These are phyloP conservation scores for Saccharomycopsis hybrid DNA, from an alignment of 1,139 yeast genomes.

Conservation along the genomic window DNA sequence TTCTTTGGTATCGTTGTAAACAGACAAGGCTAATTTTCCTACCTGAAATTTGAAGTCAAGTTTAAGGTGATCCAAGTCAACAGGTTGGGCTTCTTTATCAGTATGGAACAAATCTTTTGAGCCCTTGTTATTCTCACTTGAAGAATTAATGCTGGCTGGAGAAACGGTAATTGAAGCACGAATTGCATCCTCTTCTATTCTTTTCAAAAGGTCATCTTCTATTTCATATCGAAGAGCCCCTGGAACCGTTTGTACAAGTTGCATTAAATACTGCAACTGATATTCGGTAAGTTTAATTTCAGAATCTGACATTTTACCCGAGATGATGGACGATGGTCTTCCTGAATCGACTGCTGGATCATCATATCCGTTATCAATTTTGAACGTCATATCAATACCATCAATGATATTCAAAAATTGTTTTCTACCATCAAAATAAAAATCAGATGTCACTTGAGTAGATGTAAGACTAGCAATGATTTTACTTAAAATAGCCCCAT, in stretches of 20 bases:
- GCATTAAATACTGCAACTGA: slow-evolving; percentile 58
- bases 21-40: slow-evolving; percentile 57
- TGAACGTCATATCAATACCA: slow-evolving; percentile 58
- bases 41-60: slow-evolving; percentile 49
- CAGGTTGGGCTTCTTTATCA: neutral
- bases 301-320: slow-evolving; percentile 61
- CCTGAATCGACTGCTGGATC: slow-evolving; percentile 35
- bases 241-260: slow-evolving; percentile 51
- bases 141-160: slow-evolving; percentile 23
- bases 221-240: slow-evolving; percentile 44
- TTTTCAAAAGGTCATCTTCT: slow-evolving; percentile 35
- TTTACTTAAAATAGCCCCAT: slow-evolving; percentile 37
- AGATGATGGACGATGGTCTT: slow-evolving; percentile 47
- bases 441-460: slow-evolving; percentile 55
- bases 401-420: slow-evolving; percentile 66
- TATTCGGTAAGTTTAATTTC: slow-evolving; percentile 68
- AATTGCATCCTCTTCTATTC: slow-evolving; percentile 59
- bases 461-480: slow-evolving; percentile 67
- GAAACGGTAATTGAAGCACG: slow-evolving; percentile 32
- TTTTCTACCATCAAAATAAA: slow-evolving; percentile 40
- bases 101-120: slow-evolving; percentile 16
- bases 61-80: slow-evolving; percentile 32
- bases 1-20: slow-evolving; percentile 53
- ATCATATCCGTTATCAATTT: slow-evolving; percentile 28
- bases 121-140: neutral